Percentiles rank a stretch among this genome's conserved stretches.
phyloP scores from a whole-genome alignment of 768 basidiomycete genomes.

The Fomitopsis serialis region DNA sequence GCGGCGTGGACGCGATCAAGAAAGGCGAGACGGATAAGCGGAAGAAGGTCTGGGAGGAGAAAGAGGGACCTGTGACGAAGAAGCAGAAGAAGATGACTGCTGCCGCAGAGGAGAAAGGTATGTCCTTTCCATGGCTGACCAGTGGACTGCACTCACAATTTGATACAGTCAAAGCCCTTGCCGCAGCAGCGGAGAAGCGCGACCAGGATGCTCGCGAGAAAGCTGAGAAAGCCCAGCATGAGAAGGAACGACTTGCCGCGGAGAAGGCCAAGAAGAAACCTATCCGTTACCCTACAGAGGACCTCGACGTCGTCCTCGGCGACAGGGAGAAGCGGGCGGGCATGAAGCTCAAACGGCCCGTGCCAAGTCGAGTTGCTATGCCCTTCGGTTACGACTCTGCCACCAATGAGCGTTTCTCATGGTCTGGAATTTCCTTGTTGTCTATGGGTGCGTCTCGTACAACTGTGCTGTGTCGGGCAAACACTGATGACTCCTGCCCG shows the following conservation, averaged over 20 bases:
- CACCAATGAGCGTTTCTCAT: constrained; percentile 82
- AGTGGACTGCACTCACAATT: neutral
- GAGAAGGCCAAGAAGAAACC: constrained; percentile 89
- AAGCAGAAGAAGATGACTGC: constrained; percentile 75
- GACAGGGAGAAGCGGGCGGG: constrained; percentile 85
- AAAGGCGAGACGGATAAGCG: constrained; percentile 90
- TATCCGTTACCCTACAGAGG: constrained; percentile 89
- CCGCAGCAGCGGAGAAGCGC: constrained; percentile 48
- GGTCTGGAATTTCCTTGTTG: constrained; percentile 91
- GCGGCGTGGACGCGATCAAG: constrained; percentile 73
- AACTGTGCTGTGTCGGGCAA: neutral
- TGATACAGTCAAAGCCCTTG: constrained; percentile 22
- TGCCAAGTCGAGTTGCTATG: constrained; percentile 53
- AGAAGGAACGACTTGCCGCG: constrained; percentile 62
- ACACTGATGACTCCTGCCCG: neutral
- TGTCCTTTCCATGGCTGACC: constrained; percentile 1
- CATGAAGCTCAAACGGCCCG: constrained; percentile 59
- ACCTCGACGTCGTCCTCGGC: constrained; percentile 73
- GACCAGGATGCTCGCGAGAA: constrained; percentile 70
- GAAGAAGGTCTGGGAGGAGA: constrained; percentile 87
- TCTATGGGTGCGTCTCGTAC: constrained; percentile 69
- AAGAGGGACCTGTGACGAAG: constrained; percentile 76
- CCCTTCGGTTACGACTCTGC: constrained; percentile 64
- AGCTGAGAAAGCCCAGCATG: constrained; percentile 56
- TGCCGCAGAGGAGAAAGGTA: constrained; percentile 74